These are phyloP conservation scores for Leishmania tropica DNA, from an alignment of 208 protist species.

Conservation along the genomic window DNA sequence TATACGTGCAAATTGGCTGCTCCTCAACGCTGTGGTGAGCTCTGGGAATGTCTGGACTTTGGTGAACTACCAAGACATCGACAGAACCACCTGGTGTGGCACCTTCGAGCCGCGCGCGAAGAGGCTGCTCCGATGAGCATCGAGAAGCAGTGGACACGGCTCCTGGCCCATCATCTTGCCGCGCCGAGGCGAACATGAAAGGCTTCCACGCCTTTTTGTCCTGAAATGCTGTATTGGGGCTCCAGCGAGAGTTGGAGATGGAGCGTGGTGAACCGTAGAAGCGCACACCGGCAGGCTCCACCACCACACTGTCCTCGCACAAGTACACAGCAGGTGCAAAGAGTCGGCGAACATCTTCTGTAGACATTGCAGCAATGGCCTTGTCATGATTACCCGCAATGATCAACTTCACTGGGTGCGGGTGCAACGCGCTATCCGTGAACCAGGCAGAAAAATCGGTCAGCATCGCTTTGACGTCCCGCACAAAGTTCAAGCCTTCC, in stretches of 20 bases:
- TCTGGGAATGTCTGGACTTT: slow-evolving; percentile 31
- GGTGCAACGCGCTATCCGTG: slow-evolving; percentile 40
- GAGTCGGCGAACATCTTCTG: slow-evolving; percentile 33
- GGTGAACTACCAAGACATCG: slow-evolving; percentile 64
- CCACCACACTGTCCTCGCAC: slow-evolving; percentile 44
- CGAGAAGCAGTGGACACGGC: neutral
- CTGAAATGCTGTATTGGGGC: slow-evolving; percentile 67
- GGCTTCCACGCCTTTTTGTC: slow-evolving; percentile 24
- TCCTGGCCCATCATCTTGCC: neutral
- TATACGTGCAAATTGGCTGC: slow-evolving; percentile 40
- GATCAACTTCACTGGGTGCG: slow-evolving; percentile 82
- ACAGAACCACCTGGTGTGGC: slow-evolving; percentile 33
- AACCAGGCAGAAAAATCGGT: slow-evolving; percentile 73
- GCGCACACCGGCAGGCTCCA: slow-evolving; percentile 53
- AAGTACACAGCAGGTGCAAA: slow-evolving; percentile 61
- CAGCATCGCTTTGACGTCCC: slow-evolving; percentile 24
- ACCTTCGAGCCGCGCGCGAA: slow-evolving; percentile 35
- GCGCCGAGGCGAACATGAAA: slow-evolving; percentile 23
- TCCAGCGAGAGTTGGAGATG: slow-evolving; percentile 47
- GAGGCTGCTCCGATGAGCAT: neutral
- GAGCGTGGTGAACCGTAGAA: slow-evolving; percentile 70
- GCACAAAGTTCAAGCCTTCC: slow-evolving; percentile 37
- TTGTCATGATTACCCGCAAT: slow-evolving; percentile 90
- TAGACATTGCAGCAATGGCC: slow-evolving; percentile 27
- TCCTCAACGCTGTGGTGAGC: slow-evolving; percentile 17